Evolutionary conservation across 805 yeast species (phyloP), one percentile per base, ranked within the genome.

Genomic region (Saturnispora serradocipensis): DNA sequence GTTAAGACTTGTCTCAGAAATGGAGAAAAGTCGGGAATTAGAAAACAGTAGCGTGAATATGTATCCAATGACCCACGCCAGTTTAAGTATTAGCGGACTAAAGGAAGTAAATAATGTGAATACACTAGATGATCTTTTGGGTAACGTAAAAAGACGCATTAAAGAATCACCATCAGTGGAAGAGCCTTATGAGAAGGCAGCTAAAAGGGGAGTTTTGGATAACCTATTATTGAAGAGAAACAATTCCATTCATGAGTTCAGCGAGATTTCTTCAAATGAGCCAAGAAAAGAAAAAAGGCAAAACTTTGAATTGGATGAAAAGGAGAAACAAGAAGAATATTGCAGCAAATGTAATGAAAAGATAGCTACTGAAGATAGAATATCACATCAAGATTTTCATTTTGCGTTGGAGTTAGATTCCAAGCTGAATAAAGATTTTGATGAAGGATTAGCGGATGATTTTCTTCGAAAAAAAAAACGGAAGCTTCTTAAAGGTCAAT

Each of bases 11-110:
- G 49, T 62, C 47, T 45, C 48, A 28, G 59, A 56, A 46, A 50
- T 63, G 57, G 67, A 58, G 48, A 55, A 50, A 15, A 43, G 52
- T 0, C 65, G 69, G 69, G 57, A 59, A 20, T 30, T 45, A 13
- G 65, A 65, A 0, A 36, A 45, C 2, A 45, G 48, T 4, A 36
- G 18, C 7, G 7, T 20, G 1, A 48, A 57, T 1, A 63, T 72
- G 58, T 80, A 73, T 53, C 84, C 86, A 0, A 61, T 82, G 40
- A 64, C 70, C 1, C 74, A 76, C 53, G 66, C 82, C 53, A 75
- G 77, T 24, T 63, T 84, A 54, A 70, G 73, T 0, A 65, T 84
- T 2, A 71, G 83, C 3, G 78, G 77, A 51, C 81, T 85, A 40
- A 42, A 46, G 3, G 49, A 56, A 24, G n/a, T 73, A 0, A 70